Conservation (phyloP, 306 rosid species). For the Vachellia pachyceras region DNA sequence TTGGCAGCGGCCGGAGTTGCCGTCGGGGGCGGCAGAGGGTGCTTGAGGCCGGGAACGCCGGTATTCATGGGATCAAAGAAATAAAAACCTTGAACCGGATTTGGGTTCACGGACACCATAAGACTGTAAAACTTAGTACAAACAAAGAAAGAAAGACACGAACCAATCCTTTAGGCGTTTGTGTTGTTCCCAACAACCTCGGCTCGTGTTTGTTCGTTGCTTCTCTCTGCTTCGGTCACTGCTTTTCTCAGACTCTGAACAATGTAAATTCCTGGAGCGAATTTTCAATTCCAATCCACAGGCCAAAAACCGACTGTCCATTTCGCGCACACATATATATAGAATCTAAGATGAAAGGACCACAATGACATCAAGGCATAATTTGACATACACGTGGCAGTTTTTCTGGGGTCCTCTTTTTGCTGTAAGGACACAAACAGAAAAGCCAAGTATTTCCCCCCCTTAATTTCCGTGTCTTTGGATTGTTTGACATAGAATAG, state of each 20-base stretch:
- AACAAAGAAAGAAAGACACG: neutral
- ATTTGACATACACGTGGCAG: neutral
- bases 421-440: neutral
- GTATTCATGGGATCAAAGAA: conserved; percentile 50
- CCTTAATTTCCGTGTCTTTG: neutral
- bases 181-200: neutral
- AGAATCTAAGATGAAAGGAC: neutral
- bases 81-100: conserved; percentile 53
- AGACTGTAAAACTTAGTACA: neutral
- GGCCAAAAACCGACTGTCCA: neutral
- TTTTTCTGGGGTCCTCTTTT: neutral
- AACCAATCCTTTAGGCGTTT: neutral
- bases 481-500: neutral
- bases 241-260: neutral
- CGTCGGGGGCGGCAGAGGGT: conserved; percentile 41
- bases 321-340: neutral
- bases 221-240: neutral
- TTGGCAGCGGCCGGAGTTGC: neutral
- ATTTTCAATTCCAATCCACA: neutral
- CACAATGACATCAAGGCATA: neutral
- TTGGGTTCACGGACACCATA: conserved; percentile 60
- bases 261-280: neutral
- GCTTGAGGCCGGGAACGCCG: conserved; percentile 36
- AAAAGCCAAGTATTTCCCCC: neutral
- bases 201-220: neutral